Base-by-base conservation (phyloP, 1,139 yeast species). In the Pichia inconspicua region DNA sequence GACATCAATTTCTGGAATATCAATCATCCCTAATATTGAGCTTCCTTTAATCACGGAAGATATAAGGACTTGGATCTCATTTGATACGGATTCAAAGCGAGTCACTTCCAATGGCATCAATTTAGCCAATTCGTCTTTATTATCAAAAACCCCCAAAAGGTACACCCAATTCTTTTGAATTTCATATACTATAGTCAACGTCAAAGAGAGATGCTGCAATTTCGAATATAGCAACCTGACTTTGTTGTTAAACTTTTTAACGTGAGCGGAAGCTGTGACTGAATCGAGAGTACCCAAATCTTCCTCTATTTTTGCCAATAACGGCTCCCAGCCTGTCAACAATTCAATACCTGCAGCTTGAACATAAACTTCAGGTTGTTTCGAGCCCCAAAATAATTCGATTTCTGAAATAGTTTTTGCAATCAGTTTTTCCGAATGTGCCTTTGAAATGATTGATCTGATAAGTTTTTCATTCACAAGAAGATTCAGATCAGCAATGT, bases 91-190 rank as follows among this genome's bases (percentile, higher is more conserved):
- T 32, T 73, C 74, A 61, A 87, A 90, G 41, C 95, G 69, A 0
- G 84, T 65, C 1, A 83, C 70, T 57, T 89, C 97, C 5, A 78
- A 64, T 0, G 95, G 95, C 12, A 90, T 68, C 4, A 87, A 66
- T 32, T 69, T 72, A 45, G 74, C 71, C 28, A 90, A 77, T 41
- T 84, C 89, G 1, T 72, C 68, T 48, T 76, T 77, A 1, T 68
- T 64, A 14, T 77, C 79, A 60, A 92, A 84, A 0, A 89, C 80
- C 0, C 96, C 96, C 53, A 80, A 84, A 22, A 90, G 71, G 59
- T 90, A 88, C 1, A 87, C 78, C 95, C 96, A 90, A 58, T 84
- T 88, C n/a, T 84, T 70, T 63, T 92, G 97, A 1, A 82, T 87
- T 43, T 87, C 96, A 40, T 84, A 73, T 95, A 96, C 89, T 0